Evolutionary conservation across 345 rosid genomes (phyloP).

Genomic region (Brassica incana): DNA sequence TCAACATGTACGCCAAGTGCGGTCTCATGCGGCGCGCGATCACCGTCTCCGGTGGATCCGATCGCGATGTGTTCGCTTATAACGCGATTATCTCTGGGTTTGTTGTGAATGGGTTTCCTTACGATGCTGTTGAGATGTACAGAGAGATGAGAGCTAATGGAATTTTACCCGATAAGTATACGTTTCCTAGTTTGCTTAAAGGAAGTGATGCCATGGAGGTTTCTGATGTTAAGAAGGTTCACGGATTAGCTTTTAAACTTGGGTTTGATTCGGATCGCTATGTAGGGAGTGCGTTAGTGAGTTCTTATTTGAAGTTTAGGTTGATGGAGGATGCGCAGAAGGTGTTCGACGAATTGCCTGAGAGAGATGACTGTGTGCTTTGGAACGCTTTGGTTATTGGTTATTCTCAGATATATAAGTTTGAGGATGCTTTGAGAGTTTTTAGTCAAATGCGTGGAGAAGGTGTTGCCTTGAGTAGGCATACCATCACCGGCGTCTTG

Average conservation of each 20-base stretch:
- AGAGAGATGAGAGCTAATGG: slow-evolving; percentile 48
- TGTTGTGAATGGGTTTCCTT: slow-evolving; percentile 44
- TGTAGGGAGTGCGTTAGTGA: slow-evolving; percentile 55
- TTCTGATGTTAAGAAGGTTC: slow-evolving; percentile 51
- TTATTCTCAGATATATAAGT: slow-evolving; percentile 49
- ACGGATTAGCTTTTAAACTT: slow-evolving; percentile 53
- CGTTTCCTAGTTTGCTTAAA: slow-evolving; percentile 62
- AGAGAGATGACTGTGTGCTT: slow-evolving; percentile 52
- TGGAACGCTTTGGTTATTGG: slow-evolving; percentile 73
- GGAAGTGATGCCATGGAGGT: slow-evolving; percentile 51
- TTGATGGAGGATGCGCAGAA: slow-evolving; percentile 45
- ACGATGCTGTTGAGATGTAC: slow-evolving; percentile 45
- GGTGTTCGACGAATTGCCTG: slow-evolving; percentile 61
- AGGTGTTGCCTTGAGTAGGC: slow-evolving; percentile 42
- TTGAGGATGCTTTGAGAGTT: slow-evolving; percentile 46
- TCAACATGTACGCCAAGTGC: slow-evolving; percentile 69
- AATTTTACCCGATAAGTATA: slow-evolving; percentile 56
- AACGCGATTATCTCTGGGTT: slow-evolving; percentile 61
- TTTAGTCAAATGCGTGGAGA: slow-evolving; percentile 46
- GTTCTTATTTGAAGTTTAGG: slow-evolving; percentile 45
- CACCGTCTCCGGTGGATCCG: slow-evolving; percentile 31
- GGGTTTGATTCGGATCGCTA: slow-evolving; percentile 54
- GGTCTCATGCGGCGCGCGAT: slow-evolving; percentile 39
- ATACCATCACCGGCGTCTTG: slow-evolving; percentile 54
- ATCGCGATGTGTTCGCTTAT: slow-evolving; percentile 49